Evolutionary conservation across 2,329 filamentous ascomycete species (phyloP).

Genomic region (Hypoxylon sp.): DNA sequence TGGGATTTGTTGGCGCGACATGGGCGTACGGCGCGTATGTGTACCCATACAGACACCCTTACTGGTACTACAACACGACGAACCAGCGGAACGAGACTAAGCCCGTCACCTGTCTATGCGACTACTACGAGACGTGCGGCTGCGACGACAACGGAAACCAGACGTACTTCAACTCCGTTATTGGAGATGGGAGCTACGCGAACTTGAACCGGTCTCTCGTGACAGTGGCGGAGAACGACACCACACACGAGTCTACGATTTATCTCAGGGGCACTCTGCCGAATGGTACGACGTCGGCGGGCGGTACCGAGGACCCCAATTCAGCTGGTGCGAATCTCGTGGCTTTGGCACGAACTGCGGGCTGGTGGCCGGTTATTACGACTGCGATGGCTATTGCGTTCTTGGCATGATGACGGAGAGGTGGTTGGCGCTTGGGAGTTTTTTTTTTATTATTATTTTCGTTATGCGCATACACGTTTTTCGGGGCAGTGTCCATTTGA

Average conservation of each 20-base stretch:
- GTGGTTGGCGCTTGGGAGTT: not conserved
- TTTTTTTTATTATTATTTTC: not conserved
- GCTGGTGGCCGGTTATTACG: constrained; percentile 66
- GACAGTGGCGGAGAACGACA: constrained; percentile 73
- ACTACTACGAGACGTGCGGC: constrained; percentile 64
- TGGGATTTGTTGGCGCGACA: constrained; percentile 74
- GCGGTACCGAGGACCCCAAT: constrained; percentile 60
- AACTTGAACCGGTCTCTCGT: constrained; percentile 74
- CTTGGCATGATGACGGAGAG: constrained; percentile 53
- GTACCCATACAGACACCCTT: constrained; percentile 67
- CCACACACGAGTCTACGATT: constrained; percentile 69
- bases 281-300: constrained; percentile 72
- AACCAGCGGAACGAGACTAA: constrained; percentile 70
- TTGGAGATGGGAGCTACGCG: constrained; percentile 75
- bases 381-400: constrained; percentile 63
- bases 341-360: constrained; percentile 57
- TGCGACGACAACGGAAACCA: constrained; percentile 76
- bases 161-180: constrained; percentile 71
- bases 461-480: constrained; percentile 13
- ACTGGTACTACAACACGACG: constrained; percentile 65
- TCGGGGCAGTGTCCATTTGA: not conserved
- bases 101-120: constrained; percentile 74
- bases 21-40: constrained; percentile 66
- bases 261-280: constrained; percentile 83
- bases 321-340: constrained; percentile 55